Evolutionary conservation across 768 basidiomycete genomes (phyloP).

Genomic region (Podaxis sp.): DNA sequence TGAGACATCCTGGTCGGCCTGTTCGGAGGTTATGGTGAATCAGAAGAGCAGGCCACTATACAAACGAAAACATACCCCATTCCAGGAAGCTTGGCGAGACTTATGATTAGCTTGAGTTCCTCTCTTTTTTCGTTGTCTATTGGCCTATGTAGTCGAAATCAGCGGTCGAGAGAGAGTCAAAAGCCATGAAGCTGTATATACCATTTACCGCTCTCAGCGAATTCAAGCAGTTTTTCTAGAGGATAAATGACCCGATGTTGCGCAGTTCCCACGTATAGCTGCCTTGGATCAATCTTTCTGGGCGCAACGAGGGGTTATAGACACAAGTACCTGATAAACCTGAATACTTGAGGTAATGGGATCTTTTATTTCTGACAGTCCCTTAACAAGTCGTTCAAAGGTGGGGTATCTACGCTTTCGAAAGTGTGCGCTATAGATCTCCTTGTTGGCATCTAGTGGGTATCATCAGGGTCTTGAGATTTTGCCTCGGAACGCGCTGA

Average conservation of each 20-base stretch:
- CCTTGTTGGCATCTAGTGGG: neutral
- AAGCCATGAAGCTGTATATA: neutral
- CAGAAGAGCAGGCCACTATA: neutral
- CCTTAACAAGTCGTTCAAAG: neutral
- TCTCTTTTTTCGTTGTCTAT: neutral
- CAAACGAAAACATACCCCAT: neutral
- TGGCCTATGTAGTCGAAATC: neutral
- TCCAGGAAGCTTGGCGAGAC: neutral
- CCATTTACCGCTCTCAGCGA: neutral
- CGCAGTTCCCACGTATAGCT: too few relatives aligned
- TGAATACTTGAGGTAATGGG: neutral
- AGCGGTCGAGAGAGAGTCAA: neutral
- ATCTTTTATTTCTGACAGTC: neutral
- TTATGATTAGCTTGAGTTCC: neutral
- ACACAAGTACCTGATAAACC: neutral
- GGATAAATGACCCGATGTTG: neutral
- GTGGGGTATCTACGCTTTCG: neutral
- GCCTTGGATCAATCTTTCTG: too few relatives aligned
- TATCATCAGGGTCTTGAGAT: neutral
- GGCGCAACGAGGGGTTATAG: neutral
- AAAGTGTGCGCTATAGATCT: neutral
- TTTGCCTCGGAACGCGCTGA: neutral
- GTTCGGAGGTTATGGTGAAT: neutral
- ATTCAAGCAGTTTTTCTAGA: neutral
- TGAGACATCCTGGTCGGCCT: neutral